These are phyloP conservation scores for Colletotrichum truncatum DNA, from an alignment of 2,329 filamentous ascomycete genomes.

Conservation along the genomic window DNA sequence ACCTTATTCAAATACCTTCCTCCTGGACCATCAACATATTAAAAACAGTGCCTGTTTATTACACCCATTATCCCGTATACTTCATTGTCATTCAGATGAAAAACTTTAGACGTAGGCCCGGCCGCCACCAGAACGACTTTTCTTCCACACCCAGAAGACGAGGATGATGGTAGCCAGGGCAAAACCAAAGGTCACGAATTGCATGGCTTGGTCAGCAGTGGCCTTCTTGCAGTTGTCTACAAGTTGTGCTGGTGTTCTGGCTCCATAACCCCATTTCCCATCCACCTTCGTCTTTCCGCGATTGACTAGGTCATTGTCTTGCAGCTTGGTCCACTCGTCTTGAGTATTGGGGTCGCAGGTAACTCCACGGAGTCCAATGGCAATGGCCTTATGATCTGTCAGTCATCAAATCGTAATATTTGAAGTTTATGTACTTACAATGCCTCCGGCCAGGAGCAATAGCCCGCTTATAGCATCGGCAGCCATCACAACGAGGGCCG, in stretches of 20 bases:
- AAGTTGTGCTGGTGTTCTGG: neutral
- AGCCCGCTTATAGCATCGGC: constrained; percentile 22
- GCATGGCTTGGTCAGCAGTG: constrained; percentile 19
- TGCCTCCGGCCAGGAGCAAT: constrained; percentile 22
- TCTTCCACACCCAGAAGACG: constrained; percentile 20
- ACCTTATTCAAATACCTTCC: neutral
- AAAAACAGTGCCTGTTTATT: no score
- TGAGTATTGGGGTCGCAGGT: neutral
- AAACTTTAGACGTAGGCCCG: neutral
- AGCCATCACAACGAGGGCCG: constrained; percentile 11
- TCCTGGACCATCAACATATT: no score
- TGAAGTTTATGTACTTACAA: neutral
- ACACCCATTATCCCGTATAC: neutral
- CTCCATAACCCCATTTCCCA: neutral
- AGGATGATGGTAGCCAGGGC: constrained; percentile 12
- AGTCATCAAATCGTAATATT: neutral
- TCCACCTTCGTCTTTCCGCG: neutral
- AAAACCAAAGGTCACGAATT: constrained; percentile 20
- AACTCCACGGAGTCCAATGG: constrained; percentile 11
- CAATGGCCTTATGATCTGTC: constrained; percentile 5
- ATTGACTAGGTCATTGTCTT: neutral
- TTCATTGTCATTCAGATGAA: no score
- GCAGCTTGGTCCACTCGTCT: fast-evolving
- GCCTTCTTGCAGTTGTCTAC: constrained; percentile 16
- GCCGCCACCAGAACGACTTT: neutral